Base-by-base conservation (phyloP, 169 alveolate species). In the Babesia ovis region DNA sequence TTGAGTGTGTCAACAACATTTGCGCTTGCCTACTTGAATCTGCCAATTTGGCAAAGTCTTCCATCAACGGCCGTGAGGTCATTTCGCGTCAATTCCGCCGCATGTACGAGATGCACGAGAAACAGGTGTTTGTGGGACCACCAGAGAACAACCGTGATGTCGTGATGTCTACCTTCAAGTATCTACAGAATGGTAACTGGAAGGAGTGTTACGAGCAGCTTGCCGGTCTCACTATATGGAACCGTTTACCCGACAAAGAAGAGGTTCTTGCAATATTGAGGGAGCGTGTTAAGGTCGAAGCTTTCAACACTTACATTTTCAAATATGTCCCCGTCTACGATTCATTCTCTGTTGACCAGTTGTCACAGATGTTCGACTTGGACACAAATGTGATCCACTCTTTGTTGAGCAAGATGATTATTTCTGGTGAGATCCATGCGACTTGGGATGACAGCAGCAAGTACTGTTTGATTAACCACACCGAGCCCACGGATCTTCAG, bases 111-210 rank as follows among this genome's bases (percentile, higher is more conserved):
- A 91, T 88, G 51, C 94, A 95, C 85, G 98, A 97, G 72, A 85
- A 85, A 55, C 96, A 94, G 84, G 90, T 94, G 41, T 95, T 95
- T 83, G 81, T 93, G 57, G 98, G 98, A 0, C 99, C 99, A 4
- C 98, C 99, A 12, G 98, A 97, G 90, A 92, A 92, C 50, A 91
- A 92, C 72, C 91, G 97, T 77, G 99, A 96, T 64, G 89, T 92
- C 32, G 89, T 95, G 29, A 89, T 95, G 67, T 89, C 89, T 48
- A 98, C 98, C 9, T 93, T 98, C 22, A 93, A 93, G 64, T 80
- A 91, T 39, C 90, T 97, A 55, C 96, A 95, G 70, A 89, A 85
- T 31, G 98, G 98, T 3, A 92, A 95, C 68, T 96, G 99, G 99
- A 84, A 92, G 80, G 92, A 86, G 62, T 95, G 98, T 72, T 80